Percentiles rank a stretch among this genome's conserved stretches.
These are phyloP conservation scores for Ogataea hybrid DNA, from an alignment of 1,139 yeast genomes.

Conservation along the genomic window DNA sequence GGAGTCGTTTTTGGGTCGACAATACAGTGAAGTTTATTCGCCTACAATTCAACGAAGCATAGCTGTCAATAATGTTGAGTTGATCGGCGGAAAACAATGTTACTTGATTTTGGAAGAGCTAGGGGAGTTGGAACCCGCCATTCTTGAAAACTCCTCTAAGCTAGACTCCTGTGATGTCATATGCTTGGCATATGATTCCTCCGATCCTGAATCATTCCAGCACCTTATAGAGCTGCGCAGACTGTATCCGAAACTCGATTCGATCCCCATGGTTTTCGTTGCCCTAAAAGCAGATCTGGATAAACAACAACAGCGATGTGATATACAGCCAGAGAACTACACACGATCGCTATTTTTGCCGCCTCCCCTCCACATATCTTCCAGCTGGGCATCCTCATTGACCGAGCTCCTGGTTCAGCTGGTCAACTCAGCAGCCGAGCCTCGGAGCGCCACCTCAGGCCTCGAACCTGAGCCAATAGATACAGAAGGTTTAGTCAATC, in stretches of 20 bases:
- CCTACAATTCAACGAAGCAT: slow-evolving; percentile 81
- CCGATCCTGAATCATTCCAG: slow-evolving; percentile 93
- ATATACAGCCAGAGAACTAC: slow-evolving; percentile 82
- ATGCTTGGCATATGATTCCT: slow-evolving; percentile 87
- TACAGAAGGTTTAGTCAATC: slow-evolving; percentile 44
- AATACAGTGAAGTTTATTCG: slow-evolving; percentile 67
- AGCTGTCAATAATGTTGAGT: slow-evolving; percentile 91
- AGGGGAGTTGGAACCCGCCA: slow-evolving; percentile 83
- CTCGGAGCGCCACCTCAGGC: slow-evolving; percentile 78
- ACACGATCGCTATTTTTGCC: slow-evolving; percentile 64
- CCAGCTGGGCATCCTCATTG: slow-evolving; percentile 83
- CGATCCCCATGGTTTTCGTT: slow-evolving; percentile 81
- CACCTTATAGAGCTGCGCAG: slow-evolving; percentile 68
- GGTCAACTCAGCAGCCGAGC: slow-evolving; percentile 84
- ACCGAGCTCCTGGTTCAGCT: slow-evolving; percentile 83
- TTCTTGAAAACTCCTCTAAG: slow-evolving; percentile 66
- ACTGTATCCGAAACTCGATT: slow-evolving; percentile 57
- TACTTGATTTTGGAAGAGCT: slow-evolving; percentile 86
- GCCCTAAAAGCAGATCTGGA: slow-evolving; percentile 94
- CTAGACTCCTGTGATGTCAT: slow-evolving; percentile 87
- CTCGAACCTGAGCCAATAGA: slow-evolving; percentile 64
- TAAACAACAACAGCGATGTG: slow-evolving; percentile 88
- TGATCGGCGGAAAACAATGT: slow-evolving; percentile 94
- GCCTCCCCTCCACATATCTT: slow-evolving; percentile 85
- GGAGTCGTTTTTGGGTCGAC: slow-evolving; percentile 76